Conservation (phyloP, 2,329 filamentous ascomycete species). For the Knufia petricola region DNA sequence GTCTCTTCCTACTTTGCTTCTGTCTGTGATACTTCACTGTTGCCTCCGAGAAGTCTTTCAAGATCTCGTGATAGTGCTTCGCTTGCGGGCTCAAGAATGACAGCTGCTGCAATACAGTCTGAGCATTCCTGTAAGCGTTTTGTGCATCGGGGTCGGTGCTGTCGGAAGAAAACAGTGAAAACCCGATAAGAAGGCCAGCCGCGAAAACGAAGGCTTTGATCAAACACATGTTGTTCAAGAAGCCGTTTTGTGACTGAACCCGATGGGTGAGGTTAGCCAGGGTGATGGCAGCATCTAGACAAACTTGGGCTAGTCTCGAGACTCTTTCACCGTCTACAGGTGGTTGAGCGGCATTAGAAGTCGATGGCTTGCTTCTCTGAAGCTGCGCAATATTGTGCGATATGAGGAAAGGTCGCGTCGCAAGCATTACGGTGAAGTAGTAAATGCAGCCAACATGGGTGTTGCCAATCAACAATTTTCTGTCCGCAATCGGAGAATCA, state of each 20-base stretch:
- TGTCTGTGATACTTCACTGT: neutral
- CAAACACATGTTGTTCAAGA: constrained; percentile 50
- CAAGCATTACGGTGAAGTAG: constrained; percentile 50
- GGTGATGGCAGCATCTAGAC: constrained; percentile 47
- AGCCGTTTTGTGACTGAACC: constrained; percentile 34
- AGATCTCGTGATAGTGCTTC: constrained; percentile 48
- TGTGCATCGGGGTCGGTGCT: constrained; percentile 38
- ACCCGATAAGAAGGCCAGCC: constrained; percentile 47
- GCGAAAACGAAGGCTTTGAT: constrained; percentile 51
- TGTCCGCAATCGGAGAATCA: constrained; percentile 23
- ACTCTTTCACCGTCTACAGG: neutral
- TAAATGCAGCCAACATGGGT: constrained; percentile 50
- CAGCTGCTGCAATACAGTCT: constrained; percentile 41
- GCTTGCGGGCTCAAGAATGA: constrained; percentile 46
- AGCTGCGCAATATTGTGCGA: constrained; percentile 33
- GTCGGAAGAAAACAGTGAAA: constrained; percentile 45
- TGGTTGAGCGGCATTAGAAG: neutral
- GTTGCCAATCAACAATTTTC: constrained; percentile 37
- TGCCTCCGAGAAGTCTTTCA: constrained; percentile 31
- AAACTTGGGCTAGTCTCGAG: constrained; percentile 40
- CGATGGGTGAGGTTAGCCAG: constrained; percentile 47
- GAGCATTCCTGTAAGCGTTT: constrained; percentile 42
- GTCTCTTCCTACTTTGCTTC: neutral
- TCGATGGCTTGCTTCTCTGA: constrained; percentile 2
- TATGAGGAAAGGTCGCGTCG: constrained; percentile 48